Evolutionary conservation across 2,329 filamentous ascomycete species (phyloP), one percentile per base, ranked within the genome.

Genomic region (Fonsecaea erecta): DNA sequence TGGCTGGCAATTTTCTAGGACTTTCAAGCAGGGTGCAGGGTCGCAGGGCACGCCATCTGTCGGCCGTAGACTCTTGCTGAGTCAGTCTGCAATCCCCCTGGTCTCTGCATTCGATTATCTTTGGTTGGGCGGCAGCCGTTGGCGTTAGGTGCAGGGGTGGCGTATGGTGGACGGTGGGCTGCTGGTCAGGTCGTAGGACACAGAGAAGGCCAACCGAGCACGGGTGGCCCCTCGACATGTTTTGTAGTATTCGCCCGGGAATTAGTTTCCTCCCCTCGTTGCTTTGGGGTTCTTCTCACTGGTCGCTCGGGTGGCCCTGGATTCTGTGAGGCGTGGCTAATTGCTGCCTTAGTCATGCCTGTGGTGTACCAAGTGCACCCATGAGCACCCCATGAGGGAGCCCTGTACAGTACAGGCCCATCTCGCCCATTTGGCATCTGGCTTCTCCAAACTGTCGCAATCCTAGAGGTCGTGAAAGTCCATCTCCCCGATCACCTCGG

Each of bases 71-170:
- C 14, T 16, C 21, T 37, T 55, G 60, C 60, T 64, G 62, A 64
- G 55, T 64, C 62, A 64, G 55, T 52, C 55, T 35, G 34, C 30
- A 63, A 63, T 32, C 35, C 51, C 28, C 61, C 26, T 43, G 37
- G 37, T 48, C 34, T 12, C 9, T 32, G 18, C 40, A 52, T 43
- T 32, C 28, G 43, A 52, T 32, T 21, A 34, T 62, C 51, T 37
- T 56, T 56, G 52, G 52, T 56, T 40, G 53, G 53, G 61, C 53
- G 61, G 53, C 53, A 63, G 40, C 56, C 34, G 58, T 34, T 52
- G 32, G n/a, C 18, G 24, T 54, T 61, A 61, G 58, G 28, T 61
- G 58, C 58, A 61, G 57, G 30, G 26, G 34, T 46, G 59, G 52
- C 60, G 37, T 40, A 14, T 63, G 60, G n/a, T 57, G 34, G 32